A percentile compares a stretch with the other conserved stretches of the same genome.
These are phyloP conservation scores for Cladophialophora carrionii DNA, from an alignment of 2,329 filamentous ascomycete species.

Conservation along the genomic window DNA sequence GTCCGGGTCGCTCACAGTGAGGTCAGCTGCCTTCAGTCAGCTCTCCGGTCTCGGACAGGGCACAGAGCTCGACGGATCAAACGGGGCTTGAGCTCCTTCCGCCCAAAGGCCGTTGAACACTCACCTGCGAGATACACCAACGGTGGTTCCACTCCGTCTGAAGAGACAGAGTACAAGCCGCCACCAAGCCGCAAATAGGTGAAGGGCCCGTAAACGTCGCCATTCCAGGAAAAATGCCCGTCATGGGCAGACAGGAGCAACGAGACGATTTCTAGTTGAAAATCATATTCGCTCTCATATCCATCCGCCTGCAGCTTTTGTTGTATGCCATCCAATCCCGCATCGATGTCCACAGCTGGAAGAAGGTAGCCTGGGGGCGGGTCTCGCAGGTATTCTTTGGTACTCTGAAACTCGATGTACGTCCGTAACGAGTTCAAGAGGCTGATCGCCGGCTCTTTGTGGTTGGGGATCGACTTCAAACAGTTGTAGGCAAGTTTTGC, in stretches of 20 bases:
- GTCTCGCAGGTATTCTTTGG: slow-evolving; percentile 54
- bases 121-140: slow-evolving; percentile 53
- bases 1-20: slow-evolving; percentile 17
- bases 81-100: background rate
- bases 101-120: background rate
- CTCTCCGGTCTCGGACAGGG: background rate
- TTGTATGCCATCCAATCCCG: slow-evolving; percentile 52
- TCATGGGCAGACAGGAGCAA: slow-evolving; percentile 63
- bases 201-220: slow-evolving; percentile 30
- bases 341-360: slow-evolving; percentile 50
- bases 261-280: slow-evolving; percentile 59
- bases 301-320: slow-evolving; percentile 47
- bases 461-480: slow-evolving; percentile 31
- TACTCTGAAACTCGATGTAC: slow-evolving; percentile 54
- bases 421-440: slow-evolving; percentile 32
- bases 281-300: slow-evolving; percentile 60
- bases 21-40: slow-evolving; percentile 27
- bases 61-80: background rate
- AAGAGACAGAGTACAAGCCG: slow-evolving; percentile 26
- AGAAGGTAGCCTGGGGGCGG: slow-evolving; percentile 58
- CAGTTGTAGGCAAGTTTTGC: slow-evolving; percentile 35
- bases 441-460: slow-evolving; percentile 25
- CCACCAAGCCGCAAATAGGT: slow-evolving; percentile 37
- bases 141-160: slow-evolving; percentile 24
- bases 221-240: slow-evolving; percentile 54